Base-by-base conservation (phyloP, 345 rosid genomes). In the Carallia pectinifolia region DNA sequence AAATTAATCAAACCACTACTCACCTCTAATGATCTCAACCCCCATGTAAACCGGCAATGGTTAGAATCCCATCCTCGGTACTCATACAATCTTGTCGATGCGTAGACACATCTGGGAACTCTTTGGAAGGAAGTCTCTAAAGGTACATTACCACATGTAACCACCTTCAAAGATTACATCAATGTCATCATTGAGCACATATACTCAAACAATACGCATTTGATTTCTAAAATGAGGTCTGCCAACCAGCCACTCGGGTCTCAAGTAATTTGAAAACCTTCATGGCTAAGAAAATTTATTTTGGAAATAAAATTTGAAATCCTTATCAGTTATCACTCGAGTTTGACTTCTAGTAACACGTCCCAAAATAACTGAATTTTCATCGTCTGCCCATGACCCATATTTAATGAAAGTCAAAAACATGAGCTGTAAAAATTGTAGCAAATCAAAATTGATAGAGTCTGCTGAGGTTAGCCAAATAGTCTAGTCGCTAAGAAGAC, bases 121-220 rank as follows among this genome's bases (percentile, higher is more conserved):
- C 87, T 94, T 73, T 82, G 93, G 83, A 88, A 94, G 50, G 97
- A 94, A 69, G 97, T 88, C 74, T 94, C 96, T 31, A 91, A 92
- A 27, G 97, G 98, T 44, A 94, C 90, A 53, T 94, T 94, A 37
- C 97, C 98, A 65, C 98, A 94, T 50, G 97, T 94, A 61, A 94
- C 96, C 64, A 95, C 93, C 99, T 95, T 79, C 83, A 76, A 69
- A 38, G 63, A 61, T 58, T n/a, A 74, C 71, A 69, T 59, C 23
- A 59, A 58, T 33, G 16, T 59, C 56, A 30, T 17, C 8, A 44
- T 44, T 44, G 1, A 40, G 48, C 15, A 40, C 48, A 44, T 44
- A 12, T 10, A 44, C 16, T 44, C 50, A 44, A 44, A 44, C 50
- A 44, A 12, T 12, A 44, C 12, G 50, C 50, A 44, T 44, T 12